Base-by-base conservation (phyloP, 805 yeast genomes). In the Crinitomyces ghanaensis region DNA sequence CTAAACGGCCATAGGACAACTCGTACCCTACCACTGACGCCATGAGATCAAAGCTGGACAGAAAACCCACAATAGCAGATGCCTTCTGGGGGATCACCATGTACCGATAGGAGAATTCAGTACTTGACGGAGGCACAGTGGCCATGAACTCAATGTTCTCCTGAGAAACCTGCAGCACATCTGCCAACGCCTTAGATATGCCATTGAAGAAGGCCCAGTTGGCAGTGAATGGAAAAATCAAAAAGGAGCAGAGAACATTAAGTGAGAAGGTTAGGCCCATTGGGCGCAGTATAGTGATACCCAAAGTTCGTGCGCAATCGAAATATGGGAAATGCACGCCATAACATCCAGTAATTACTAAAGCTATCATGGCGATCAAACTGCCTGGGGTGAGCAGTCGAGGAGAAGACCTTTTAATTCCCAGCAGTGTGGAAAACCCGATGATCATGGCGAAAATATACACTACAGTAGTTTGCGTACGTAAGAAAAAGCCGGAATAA, bases 141-240 rank as follows among this genome's bases (percentile, higher is more conserved):
- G 31, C 13, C 17, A 42, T 26, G 16, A 37, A 30, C 18, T 37
- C 20, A 18, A 39, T 31, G 23, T 36, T 34, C 5, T 26, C 17
- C 21, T 30, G 27, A 19, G 41, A 27, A 19, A 40, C 15, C 16
- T 32, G 26, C 2, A 26, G 19, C 22, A 51, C 31, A 1, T 43
- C 45, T 3, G 17, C 13, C 13, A 51, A 26, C 12, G 45, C 30
- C 13, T 37, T 35, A 16, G 21, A 22, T 7, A 40, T 38, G 6
- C 32, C 30, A 9, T 23, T 31, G 26, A 50, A 35, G 30, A 47
- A 41, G 21, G 43, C 43, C 19, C 30, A 37, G 26, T 40, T 46
- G 1, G 58, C 47, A 2, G 57, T 44, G 6, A 37, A 34, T 4
- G 59, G 59, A 24, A 46, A 44, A 3, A 53, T 37, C 5, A 54